Evolutionary conservation across 2,329 filamentous ascomycete genomes (phyloP).

Genomic region (Colletotrichum lentis): DNA sequence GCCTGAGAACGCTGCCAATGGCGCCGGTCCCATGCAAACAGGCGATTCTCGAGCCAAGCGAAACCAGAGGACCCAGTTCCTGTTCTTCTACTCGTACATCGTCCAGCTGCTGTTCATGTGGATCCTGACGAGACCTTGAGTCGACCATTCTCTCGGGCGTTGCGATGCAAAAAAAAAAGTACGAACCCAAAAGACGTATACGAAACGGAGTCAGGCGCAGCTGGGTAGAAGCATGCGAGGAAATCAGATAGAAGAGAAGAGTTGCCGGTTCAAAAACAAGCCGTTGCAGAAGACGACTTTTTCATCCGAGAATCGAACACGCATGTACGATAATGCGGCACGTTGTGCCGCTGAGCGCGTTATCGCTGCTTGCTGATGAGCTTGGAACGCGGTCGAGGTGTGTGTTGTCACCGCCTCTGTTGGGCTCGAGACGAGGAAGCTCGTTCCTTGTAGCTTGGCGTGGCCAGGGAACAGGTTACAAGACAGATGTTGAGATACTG

Average conservation of each 20-base stretch:
- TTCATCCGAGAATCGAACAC: not conserved
- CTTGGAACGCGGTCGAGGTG: not conserved
- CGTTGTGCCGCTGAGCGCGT: conserved; percentile 19
- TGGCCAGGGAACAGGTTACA: conserved; percentile 11
- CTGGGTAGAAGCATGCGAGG: conserved; percentile 1
- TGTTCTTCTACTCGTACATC: conserved; percentile 93
- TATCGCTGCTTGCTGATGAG: too few relatives aligned
- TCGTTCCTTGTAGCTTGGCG: conserved; percentile 17
- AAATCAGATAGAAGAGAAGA: conserved; percentile 12
- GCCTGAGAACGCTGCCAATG: conserved; percentile 77
- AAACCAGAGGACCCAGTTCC: conserved; percentile 87
- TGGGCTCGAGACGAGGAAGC: conserved; percentile 12
- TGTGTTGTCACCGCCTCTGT: conserved; percentile 11
- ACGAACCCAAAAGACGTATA: not conserved
- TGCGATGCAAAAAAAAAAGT: not conserved
- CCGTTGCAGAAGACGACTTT: not conserved
- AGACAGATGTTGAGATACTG: not conserved
- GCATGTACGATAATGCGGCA: conserved; percentile 30
- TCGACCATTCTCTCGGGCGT: not conserved
- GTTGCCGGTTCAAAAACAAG: conserved; percentile 3
- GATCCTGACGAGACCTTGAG: conserved; percentile 62
- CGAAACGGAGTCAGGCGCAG: conserved; percentile 11
- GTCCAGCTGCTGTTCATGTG: conserved; percentile 97
- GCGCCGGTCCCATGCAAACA: conserved; percentile 68
- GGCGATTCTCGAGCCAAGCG: conserved; percentile 81